These are phyloP conservation scores for Schwanniomyces pseudopolymorphus DNA, from an alignment of 805 yeast genomes.

Conservation along the genomic window DNA sequence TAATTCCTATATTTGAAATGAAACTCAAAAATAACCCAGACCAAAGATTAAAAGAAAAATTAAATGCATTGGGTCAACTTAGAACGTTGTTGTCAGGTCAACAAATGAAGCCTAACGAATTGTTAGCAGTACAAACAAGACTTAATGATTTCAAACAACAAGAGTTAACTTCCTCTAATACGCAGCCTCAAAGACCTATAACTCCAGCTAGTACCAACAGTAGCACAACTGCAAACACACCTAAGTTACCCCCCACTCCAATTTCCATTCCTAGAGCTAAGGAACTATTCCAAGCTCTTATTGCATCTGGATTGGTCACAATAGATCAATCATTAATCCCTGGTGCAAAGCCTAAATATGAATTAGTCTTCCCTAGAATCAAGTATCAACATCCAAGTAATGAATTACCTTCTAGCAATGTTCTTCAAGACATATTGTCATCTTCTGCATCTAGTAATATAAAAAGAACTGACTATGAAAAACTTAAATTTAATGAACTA, in stretches of 20 bases:
- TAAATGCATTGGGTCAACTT: slow-evolving; percentile 46
- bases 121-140: slow-evolving; percentile 38
- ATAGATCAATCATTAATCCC: slow-evolving; percentile 42
- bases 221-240: slow-evolving; percentile 4
- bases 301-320: slow-evolving; percentile 37
- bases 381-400: slow-evolving; percentile 22
- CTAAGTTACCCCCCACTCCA: slow-evolving; percentile 8
- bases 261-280: slow-evolving; percentile 17
- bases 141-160: slow-evolving; percentile 38
- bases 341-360: slow-evolving; percentile 35
- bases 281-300: slow-evolving; percentile 32
- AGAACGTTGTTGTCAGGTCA: slow-evolving; percentile 38
- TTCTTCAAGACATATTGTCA: slow-evolving; percentile 22
- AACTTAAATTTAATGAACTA: slow-evolving; percentile 31
- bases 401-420: slow-evolving; percentile 17
- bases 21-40: slow-evolving; percentile 38
- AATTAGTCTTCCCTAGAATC: slow-evolving; percentile 28
- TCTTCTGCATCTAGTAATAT: slow-evolving; percentile 14
- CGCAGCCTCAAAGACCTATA: not conserved
- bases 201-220: slow-evolving; percentile 13
- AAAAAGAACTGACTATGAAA: slow-evolving; percentile 33
- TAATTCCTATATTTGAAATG: slow-evolving; percentile 43
- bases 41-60: slow-evolving; percentile 41
- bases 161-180: slow-evolving; percentile 10
- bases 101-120: slow-evolving; percentile 31